Percentiles rank a stretch among this genome's conserved stretches.
Conservation (phyloP, 164 flowering plant genomes). For the Sedum album region DNA sequence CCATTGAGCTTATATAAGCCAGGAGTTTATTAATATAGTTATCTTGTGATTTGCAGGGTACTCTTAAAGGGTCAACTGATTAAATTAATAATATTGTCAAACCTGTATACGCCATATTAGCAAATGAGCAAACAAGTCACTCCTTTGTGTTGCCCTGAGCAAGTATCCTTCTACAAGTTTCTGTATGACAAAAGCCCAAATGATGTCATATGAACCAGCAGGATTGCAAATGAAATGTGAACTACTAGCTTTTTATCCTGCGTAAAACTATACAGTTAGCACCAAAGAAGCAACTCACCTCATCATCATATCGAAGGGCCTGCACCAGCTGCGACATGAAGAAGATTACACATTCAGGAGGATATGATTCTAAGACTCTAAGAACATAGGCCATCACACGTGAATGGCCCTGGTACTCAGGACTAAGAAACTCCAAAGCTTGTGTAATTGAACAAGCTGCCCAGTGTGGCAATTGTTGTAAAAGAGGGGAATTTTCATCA, state of each 20-base stretch:
- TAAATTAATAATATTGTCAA: constrained; percentile 1
- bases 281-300: constrained; percentile 35
- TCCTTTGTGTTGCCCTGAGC: constrained; percentile 90
- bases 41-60: no score
- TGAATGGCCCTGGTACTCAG: constrained; percentile 92
- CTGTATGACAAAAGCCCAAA: constrained; percentile 31
- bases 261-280: not conserved
- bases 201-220: not conserved
- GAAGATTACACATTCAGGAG: constrained; percentile 89
- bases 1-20: not conserved
- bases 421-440: constrained; percentile 92
- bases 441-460: constrained; percentile 96
- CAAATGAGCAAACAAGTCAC: constrained; percentile 93
- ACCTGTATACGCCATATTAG: constrained; percentile 99
- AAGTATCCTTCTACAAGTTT: constrained; percentile 88
- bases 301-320: constrained; percentile 87
- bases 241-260: not conserved
- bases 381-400: constrained; percentile 99
- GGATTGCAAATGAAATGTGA: not conserved
- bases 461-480: constrained; percentile 98
- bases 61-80: not conserved
- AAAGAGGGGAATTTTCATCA: constrained; percentile 72
- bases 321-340: constrained; percentile 99
- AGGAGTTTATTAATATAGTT: not conserved
- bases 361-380: constrained; percentile 93